A percentile compares a stretch with the other conserved stretches of the same genome.
phyloP scores from a whole-genome alignment of 768 basidiomycete species.

The Fomitopsis serialis region DNA sequence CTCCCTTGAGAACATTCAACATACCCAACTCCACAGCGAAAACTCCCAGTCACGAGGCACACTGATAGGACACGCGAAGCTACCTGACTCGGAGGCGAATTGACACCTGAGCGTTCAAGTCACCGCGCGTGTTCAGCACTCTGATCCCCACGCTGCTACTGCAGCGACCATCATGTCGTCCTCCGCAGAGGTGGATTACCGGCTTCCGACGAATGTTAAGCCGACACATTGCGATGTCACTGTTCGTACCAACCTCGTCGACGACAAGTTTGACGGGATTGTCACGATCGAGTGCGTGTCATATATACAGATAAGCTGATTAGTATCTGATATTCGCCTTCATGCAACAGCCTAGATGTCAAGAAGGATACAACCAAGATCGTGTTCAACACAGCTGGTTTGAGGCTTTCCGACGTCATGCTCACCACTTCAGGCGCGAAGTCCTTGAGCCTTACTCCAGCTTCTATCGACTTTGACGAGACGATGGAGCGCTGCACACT shows the following conservation, averaged over 20 bases:
- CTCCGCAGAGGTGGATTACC: conserved; percentile 25
- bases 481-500: conserved; percentile 65
- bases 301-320: not conserved
- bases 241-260: conserved; percentile 76
- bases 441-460: conserved; percentile 40
- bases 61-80: too few species aligned
- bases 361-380: conserved; percentile 53
- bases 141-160: too few species aligned
- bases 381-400: conserved; percentile 58
- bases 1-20: too few species aligned
- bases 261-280: conserved; percentile 70
- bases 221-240: conserved; percentile 77
- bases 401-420: conserved; percentile 53
- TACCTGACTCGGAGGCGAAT: too few species aligned
- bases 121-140: too few species aligned
- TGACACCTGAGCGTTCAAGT: too few species aligned
- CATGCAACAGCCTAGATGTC: conserved; percentile 67
- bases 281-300: conserved; percentile 56
- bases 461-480: conserved; percentile 48
- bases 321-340: not conserved
- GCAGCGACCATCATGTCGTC: not conserved
- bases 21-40: too few species aligned
- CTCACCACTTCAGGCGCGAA: conserved; percentile 43
- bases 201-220: conserved; percentile 62
- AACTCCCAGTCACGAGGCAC: too few species aligned